These are phyloP conservation scores for Trichosporon asahii DNA, from an alignment of 1,284 basidiomycete genomes.

Conservation along the genomic window DNA sequence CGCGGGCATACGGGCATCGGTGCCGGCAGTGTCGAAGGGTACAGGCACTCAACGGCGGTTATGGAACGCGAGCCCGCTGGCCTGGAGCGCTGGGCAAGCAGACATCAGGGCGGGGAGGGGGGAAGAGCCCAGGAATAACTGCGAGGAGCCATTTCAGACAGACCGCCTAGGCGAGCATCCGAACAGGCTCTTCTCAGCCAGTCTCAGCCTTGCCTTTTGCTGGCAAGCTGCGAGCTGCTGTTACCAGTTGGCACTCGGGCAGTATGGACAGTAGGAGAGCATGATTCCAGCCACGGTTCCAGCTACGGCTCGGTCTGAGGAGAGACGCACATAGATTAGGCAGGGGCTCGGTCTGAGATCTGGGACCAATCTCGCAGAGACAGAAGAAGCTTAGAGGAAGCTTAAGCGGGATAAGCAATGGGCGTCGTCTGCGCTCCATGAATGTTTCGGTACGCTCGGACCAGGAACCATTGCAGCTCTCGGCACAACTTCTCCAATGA, in stretches of 20 bases:
- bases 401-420: neutral
- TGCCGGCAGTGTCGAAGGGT: neutral
- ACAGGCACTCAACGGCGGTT: neutral
- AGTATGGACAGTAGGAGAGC: too few relatives aligned
- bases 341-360: neutral
- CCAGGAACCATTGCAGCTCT: neutral
- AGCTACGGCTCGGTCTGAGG: too few relatives aligned
- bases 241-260: too few relatives aligned
- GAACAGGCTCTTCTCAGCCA: neutral
- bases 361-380: neutral
- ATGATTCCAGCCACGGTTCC: too few relatives aligned
- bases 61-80: neutral
- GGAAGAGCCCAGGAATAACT: neutral
- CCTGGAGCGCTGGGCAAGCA: too few relatives aligned
- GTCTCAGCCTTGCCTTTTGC: too few relatives aligned
- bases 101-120: neutral
- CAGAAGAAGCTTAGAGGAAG: neutral
- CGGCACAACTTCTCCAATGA: neutral
- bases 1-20: too few relatives aligned
- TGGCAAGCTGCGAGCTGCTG: too few relatives aligned
- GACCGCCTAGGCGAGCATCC: neutral
- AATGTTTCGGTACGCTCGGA: neutral
- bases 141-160: too few relatives aligned
- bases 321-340: too few relatives aligned
- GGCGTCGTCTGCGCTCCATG: too few relatives aligned